A percentile compares a stretch with the other conserved stretches of the same genome.
Evolutionary conservation across 202 grass and related monocot genomes (phyloP).

Genomic region (Saccharum hybrid): DNA sequence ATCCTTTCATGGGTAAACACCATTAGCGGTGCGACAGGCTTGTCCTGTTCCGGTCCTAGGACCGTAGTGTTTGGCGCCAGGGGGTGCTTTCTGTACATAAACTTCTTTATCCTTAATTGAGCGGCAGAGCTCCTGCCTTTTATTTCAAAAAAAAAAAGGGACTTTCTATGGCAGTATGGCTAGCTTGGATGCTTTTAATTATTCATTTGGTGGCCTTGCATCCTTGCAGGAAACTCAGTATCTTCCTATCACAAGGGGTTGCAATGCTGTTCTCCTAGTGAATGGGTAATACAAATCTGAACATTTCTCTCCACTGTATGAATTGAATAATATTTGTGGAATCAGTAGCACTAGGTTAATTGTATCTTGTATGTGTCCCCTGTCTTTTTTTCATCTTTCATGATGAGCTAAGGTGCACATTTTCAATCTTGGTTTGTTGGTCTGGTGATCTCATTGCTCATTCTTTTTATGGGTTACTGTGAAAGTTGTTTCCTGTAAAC

Average conservation of each 20-base stretch:
- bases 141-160: no score
- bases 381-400: background rate
- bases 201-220: conserved; percentile 44
- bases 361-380: background rate
- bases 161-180: conserved; percentile 17
- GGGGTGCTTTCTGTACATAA: no score
- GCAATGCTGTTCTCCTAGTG: conserved; percentile 92
- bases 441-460: background rate
- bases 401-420: conserved; percentile 1
- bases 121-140: no score
- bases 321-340: conserved; percentile 21
- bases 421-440: conserved; percentile 28
- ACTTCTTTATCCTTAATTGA: no score
- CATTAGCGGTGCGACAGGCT: no score
- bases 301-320: conserved; percentile 17
- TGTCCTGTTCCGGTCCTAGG: no score
- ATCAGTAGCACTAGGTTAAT: conserved; percentile 15
- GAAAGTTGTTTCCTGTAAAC: background rate
- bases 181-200: conserved; percentile 24
- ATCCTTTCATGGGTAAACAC: no score
- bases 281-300: conserved; percentile 77
- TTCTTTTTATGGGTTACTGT: background rate
- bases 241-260: conserved; percentile 96
- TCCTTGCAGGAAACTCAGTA: conserved; percentile 93
- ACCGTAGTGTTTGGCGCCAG: no score